A percentile compares a stretch with the other conserved stretches of the same genome.
Conservation (phyloP, 345 rosid species). For the Populus tremula region DNA sequence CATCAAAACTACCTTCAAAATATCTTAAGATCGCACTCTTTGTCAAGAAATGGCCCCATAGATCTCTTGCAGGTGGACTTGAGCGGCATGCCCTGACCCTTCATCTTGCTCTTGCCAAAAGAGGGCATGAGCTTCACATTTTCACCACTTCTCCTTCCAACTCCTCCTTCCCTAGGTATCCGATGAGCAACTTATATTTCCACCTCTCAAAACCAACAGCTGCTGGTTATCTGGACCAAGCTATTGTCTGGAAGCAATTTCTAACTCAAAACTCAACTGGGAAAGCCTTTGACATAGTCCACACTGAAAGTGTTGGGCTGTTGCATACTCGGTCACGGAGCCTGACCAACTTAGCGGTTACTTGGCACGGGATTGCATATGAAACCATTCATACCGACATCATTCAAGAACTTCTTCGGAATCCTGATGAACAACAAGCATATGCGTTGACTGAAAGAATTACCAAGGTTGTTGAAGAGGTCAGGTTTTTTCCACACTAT, state of each 20-base stretch:
- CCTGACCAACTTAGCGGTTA: conserved; percentile 58
- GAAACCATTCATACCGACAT: conserved; percentile 87
- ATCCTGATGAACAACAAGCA: conserved; percentile 50
- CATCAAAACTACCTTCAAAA: conserved; percentile 33
- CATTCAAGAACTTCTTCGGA: conserved; percentile 74
- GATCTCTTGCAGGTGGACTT: conserved; percentile 82
- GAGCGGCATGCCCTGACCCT: conserved; percentile 85
- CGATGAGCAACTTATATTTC: conserved; percentile 45
- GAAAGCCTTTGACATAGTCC: conserved; percentile 78
- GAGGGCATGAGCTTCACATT: conserved; percentile 85
- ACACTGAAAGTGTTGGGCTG: conserved; percentile 82
- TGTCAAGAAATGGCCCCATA: conserved; percentile 88
- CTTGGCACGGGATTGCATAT: conserved; percentile 93
- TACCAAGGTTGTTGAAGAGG: conserved; percentile 67
- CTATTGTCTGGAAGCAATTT: conserved; percentile 64
- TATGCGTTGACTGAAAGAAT: conserved; percentile 56
- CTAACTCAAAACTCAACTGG: conserved; percentile 60
- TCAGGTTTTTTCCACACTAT: conserved; percentile 76
- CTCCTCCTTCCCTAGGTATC: conserved; percentile 50
- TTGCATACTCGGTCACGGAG: conserved; percentile 74
- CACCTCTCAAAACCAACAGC: conserved; percentile 76
- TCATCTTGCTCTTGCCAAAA: conserved; percentile 74
- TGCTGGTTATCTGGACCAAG: conserved; percentile 76
- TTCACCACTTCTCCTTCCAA: conserved; percentile 62
- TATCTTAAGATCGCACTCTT: conserved; percentile 71